phyloP scores from a whole-genome alignment of 129 eudicot species.

The Kitagawia praeruptora region DNA sequence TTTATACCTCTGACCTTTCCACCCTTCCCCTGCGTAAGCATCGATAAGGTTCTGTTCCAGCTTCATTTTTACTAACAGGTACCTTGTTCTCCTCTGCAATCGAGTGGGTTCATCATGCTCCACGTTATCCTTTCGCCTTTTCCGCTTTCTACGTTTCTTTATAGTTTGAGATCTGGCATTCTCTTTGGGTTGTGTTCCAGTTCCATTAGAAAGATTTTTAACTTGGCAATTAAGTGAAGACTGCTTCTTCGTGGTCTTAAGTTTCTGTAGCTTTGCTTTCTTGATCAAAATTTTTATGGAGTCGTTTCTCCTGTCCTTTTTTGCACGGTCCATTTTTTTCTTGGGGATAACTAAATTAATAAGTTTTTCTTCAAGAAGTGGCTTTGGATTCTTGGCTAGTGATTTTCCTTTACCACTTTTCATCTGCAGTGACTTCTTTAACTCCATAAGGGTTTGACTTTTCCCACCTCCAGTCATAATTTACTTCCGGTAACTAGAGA shows the following conservation, averaged over 20 bases:
- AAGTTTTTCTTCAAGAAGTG: constrained; percentile 21
- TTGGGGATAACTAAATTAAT: constrained; percentile 23
- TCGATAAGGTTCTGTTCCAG: constrained; percentile 90
- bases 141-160: constrained; percentile 43
- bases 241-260: constrained; percentile 27
- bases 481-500: constrained; percentile 18
- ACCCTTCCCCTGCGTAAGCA: constrained; percentile 93
- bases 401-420: constrained; percentile 25
- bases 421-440: constrained; percentile 18
- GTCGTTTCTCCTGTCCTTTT: constrained; percentile 27
- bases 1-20: constrained; percentile 97
- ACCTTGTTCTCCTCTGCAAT: constrained; percentile 72
- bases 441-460: constrained; percentile 22
- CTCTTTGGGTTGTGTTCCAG: constrained; percentile 20
- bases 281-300: constrained; percentile 15
- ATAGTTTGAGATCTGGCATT: constrained; percentile 22
- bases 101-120: constrained; percentile 75
- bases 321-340: constrained; percentile 24
- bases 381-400: constrained; percentile 30
- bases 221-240: constrained; percentile 23
- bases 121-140: constrained; percentile 30
- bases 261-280: constrained; percentile 30
- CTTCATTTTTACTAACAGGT: constrained; percentile 74
- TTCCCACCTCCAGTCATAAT: constrained; percentile 36
- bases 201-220: constrained; percentile 19